Conservation (phyloP, 2,329 filamentous ascomycete species). For the Ophiostoma piceae region DNA sequence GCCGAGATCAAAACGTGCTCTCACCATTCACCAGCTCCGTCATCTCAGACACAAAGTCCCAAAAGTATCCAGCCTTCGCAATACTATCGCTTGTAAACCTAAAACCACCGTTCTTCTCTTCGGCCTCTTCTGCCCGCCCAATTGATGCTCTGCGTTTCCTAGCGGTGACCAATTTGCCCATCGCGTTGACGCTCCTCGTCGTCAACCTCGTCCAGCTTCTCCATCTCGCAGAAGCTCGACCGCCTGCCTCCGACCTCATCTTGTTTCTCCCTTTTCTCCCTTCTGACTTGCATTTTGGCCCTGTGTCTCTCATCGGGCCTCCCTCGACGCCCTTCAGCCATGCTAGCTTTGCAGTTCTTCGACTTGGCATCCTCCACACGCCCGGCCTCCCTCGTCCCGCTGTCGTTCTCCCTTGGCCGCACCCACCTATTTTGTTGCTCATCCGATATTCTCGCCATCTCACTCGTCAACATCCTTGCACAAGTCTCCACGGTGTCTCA, state of each 20-base stretch:
- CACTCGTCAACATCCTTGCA: conserved; percentile 6
- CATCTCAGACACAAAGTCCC: neutral
- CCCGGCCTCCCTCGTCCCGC: conserved; percentile 6
- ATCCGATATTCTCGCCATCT: conserved; percentile 11
- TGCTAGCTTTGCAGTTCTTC: conserved; percentile 2
- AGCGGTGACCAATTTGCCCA: neutral
- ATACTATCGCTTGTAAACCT: conserved; percentile 2
- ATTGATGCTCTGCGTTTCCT: neutral
- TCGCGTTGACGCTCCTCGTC: neutral
- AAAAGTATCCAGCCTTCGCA: neutral
- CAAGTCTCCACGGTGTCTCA: neutral
- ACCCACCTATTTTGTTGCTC: conserved; percentile 5
- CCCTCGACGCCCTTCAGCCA: neutral
- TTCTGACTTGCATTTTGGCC: neutral
- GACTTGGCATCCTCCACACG: conserved; percentile 3
- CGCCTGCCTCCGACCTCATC: neutral
- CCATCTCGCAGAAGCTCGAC: neutral
- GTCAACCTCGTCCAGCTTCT: neutral
- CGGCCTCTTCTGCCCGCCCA: neutral
- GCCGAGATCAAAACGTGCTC: neutral
- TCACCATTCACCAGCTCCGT: neutral
- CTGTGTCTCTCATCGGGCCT: neutral
- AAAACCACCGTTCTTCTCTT: neutral
- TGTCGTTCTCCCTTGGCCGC: neutral
- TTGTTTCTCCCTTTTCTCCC: conserved; percentile 11